These are phyloP conservation scores for Leishmania lainsoni DNA, from an alignment of 208 protist species.

Conservation along the genomic window DNA sequence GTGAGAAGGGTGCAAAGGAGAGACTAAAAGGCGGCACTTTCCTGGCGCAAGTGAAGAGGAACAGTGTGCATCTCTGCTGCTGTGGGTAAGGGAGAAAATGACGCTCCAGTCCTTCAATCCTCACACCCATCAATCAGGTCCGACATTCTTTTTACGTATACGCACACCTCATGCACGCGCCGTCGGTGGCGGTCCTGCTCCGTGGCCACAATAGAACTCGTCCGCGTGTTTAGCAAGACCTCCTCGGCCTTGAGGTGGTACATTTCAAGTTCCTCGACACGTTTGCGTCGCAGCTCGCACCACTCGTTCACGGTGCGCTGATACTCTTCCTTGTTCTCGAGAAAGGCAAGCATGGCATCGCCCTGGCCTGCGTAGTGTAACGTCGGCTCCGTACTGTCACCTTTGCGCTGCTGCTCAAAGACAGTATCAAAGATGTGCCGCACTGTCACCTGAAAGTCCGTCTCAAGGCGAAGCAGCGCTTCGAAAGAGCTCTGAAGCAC, in stretches of 20 bases:
- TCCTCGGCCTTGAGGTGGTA: conserved; percentile 75
- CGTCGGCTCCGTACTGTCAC: conserved; percentile 25
- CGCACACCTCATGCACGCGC: conserved; percentile 69
- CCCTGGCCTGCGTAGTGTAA: conserved; percentile 35
- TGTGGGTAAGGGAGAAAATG: neutral
- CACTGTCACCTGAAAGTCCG: conserved; percentile 71
- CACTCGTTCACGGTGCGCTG: conserved; percentile 78
- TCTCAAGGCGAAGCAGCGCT: conserved; percentile 71
- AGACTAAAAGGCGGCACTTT: neutral
- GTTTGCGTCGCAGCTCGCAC: conserved; percentile 77
- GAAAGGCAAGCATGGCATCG: conserved; percentile 44
- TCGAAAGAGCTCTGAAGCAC: conserved; percentile 81
- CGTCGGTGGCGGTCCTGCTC: conserved; percentile 73
- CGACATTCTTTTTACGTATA: conserved; percentile 57
- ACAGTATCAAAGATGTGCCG: conserved; percentile 74
- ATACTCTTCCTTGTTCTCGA: conserved; percentile 84
- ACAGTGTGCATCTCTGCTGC: neutral
- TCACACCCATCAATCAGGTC: conserved; percentile 23
- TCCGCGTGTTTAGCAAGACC: conserved; percentile 50
- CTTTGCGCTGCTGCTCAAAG: conserved; percentile 71
- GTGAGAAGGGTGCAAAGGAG: no score
- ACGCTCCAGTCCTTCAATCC: neutral
- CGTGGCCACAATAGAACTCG: conserved; percentile 41
- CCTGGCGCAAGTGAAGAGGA: neutral
- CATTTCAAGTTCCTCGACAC: conserved; percentile 80